Percentiles rank a stretch among this genome's conserved stretches.
These are phyloP conservation scores for Fragaria ananassa DNA, from an alignment of 306 rosid genomes.

Conservation along the genomic window DNA sequence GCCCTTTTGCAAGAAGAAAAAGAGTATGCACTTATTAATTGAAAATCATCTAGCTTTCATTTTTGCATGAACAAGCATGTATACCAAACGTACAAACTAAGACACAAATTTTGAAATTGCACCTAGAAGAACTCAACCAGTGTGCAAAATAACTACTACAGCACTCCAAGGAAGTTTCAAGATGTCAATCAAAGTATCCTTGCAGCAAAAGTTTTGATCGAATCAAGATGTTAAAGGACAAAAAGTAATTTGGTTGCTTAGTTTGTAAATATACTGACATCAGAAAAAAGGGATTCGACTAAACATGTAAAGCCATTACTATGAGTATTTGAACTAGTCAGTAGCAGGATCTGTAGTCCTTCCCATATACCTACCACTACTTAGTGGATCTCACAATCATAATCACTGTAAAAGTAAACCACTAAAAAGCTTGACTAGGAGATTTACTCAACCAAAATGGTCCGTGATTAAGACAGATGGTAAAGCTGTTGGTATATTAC, in stretches of 20 bases:
- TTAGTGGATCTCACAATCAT: not conserved
- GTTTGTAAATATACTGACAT: not conserved
- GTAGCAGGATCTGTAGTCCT: not conserved
- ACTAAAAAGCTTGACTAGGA: constrained; percentile 6
- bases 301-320: not conserved
- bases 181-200: not conserved
- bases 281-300: not conserved
- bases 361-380: not conserved
- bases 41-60: not conserved
- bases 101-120: not conserved
- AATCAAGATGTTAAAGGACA: not conserved
- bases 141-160: not conserved
- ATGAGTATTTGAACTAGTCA: not conserved
- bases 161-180: not conserved
- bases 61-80: not conserved
- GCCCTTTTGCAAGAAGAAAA: not conserved
- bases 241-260: not conserved
- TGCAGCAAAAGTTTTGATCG: not conserved
- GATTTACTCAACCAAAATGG: not conserved
- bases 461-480: not conserved
- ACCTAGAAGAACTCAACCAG: not conserved
- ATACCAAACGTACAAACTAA: not conserved
- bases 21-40: not conserved
- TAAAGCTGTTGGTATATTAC: constrained; percentile 30
- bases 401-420: not conserved